Base-by-base conservation (phyloP, 345 rosid genomes). In the Bruguiera sexangula region DNA sequence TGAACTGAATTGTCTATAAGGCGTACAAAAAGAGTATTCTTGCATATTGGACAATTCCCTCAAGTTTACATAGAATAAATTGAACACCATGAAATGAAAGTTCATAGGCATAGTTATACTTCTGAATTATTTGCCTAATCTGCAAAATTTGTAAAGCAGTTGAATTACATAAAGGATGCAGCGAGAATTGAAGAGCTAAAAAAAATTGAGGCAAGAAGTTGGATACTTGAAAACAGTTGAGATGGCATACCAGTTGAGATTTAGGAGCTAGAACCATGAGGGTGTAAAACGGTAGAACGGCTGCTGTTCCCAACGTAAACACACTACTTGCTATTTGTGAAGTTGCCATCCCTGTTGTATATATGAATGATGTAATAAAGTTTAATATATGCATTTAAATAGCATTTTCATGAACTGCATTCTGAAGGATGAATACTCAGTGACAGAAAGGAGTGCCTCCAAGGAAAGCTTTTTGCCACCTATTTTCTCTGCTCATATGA, bases 241-340 rank as follows among this genome's bases (percentile, higher is more conserved):
- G 24, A 53, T 51, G 68, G 67, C 83, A 73, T 75, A 91, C 97
- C 78, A 91, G 58, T 74, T 88, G 78, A 37, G 98, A 87, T 71
- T 88, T 88, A 9, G 98, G 98, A 66, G 98, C 98, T 11, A 87
- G 78, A 43, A 94, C 89, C 98, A 94, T 94, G 53, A 94, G 87
- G 6, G 93, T 79, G 77, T 94, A 94, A 81, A 89, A 94, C 4
- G 97, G 97, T 30, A 94, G 93, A 78, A 94, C 98, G 5, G 88
- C 86, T 8, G 77, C 85, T 2, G 97, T 94, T 70, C 96, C 98
- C 69, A 84, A 67, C 0, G 92, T 85, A 76, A 94, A 94, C 19
- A 76, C 83, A 67, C 62, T 84, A 69, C 86, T 86, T 54, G 93
- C 96, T 9, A 88, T 73, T 70, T 91, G 96, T 67, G 96, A 68